Evolutionary conservation across 495 filamentous ascomycete species (phyloP).

Genomic region (Neurospora sp.): DNA sequence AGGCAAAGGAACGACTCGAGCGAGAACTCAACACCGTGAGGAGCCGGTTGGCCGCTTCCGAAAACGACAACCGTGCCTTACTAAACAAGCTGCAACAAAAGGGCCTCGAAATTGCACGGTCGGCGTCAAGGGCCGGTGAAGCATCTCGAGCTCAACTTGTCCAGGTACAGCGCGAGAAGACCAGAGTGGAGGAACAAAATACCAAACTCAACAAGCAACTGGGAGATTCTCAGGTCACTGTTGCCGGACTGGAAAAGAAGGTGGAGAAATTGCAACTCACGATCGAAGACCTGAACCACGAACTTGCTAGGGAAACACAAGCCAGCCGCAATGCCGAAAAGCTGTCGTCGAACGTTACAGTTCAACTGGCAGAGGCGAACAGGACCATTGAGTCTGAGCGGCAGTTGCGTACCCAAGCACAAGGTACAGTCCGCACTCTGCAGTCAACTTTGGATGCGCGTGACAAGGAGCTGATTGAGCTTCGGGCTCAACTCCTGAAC

Average conservation of each 20-base stretch:
- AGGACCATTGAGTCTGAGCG: slow-evolving; percentile 83
- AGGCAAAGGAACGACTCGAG: slow-evolving; percentile 86
- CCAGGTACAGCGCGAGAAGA: slow-evolving; percentile 73
- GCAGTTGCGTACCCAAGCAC: slow-evolving; percentile 76
- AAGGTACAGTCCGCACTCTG: slow-evolving; percentile 72
- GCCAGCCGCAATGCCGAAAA: slow-evolving; percentile 86
- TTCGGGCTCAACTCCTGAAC: slow-evolving; percentile 67
- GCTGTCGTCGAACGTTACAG: slow-evolving; percentile 66
- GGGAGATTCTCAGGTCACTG: slow-evolving; percentile 75
- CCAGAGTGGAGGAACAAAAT: slow-evolving; percentile 73
- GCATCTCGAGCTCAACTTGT: slow-evolving; percentile 68
- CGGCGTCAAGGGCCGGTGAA: slow-evolving; percentile 77
- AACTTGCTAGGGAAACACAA: slow-evolving; percentile 84
- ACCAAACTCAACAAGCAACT: slow-evolving; percentile 72
- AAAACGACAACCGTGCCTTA: slow-evolving; percentile 93
- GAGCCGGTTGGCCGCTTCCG: slow-evolving; percentile 81
- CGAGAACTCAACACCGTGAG: slow-evolving; percentile 88
- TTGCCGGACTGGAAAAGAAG: slow-evolving; percentile 86
- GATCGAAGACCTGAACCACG: slow-evolving; percentile 89
- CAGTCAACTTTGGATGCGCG: slow-evolving; percentile 66
- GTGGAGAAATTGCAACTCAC: slow-evolving; percentile 87
- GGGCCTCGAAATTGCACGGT: slow-evolving; percentile 89
- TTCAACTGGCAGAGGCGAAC: slow-evolving; percentile 82
- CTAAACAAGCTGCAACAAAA: slow-evolving; percentile 97
- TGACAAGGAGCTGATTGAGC: slow-evolving; percentile 68